Conservation (phyloP, 768 basidiomycete species). For the Naganishia randhawae region DNA sequence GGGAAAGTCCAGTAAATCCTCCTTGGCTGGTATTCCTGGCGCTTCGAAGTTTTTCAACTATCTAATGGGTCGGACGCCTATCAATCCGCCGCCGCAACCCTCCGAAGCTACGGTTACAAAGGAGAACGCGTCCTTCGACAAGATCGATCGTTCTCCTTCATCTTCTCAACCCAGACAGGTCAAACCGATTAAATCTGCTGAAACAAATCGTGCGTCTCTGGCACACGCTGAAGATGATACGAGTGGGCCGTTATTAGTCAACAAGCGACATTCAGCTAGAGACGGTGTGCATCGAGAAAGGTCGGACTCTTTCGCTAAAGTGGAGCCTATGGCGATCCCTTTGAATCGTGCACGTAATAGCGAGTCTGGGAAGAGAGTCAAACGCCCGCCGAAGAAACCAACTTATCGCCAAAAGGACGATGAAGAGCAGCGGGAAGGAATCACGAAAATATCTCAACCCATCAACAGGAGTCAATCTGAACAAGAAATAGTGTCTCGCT, state of each 20-base stretch:
- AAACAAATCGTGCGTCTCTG: neutral
- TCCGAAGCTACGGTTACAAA: conserved; percentile 10
- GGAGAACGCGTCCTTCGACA: conserved; percentile 13
- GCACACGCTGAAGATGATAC: neutral
- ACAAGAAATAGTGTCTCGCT: conserved; percentile 11
- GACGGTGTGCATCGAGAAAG: neutral
- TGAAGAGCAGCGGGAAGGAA: neutral
- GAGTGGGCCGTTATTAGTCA: neutral
- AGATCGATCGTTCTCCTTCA: conserved; percentile 14
- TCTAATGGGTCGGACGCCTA: conserved; percentile 20
- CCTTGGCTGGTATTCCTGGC: conserved; percentile 48
- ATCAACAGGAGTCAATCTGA: conserved; percentile 12
- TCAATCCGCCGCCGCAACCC: neutral
- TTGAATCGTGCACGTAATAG: conserved; percentile 31
- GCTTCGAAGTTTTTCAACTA: conserved; percentile 45
- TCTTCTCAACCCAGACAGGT: neutral
- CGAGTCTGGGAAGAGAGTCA: conserved; percentile 34
- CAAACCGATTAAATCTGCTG: neutral
- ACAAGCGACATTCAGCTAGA: neutral
- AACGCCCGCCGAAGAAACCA: conserved; percentile 10
- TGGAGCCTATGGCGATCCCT: conserved; percentile 27
- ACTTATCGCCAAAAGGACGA: conserved; percentile 17
- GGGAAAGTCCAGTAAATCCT: conserved; percentile 50
- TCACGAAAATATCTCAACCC: neutral
- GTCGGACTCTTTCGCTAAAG: conserved; percentile 16